A percentile compares a stretch with the other conserved stretches of the same genome.
These are phyloP conservation scores for Daphne laureola DNA, from an alignment of 441 rosid species.

Conservation along the genomic window DNA sequence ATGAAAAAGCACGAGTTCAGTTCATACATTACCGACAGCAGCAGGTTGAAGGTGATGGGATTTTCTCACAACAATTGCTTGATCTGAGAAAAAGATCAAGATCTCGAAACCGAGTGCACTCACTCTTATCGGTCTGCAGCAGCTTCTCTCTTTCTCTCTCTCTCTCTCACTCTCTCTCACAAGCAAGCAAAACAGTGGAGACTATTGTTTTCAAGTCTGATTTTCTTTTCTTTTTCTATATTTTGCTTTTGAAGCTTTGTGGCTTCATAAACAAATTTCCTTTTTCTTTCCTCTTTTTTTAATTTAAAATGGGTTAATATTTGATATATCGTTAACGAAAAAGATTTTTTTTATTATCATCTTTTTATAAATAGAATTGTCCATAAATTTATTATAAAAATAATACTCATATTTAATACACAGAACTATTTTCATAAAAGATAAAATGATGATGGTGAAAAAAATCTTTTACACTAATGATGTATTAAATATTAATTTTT, in stretches of 20 bases:
- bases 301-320: conserved; percentile 8
- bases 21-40: not conserved
- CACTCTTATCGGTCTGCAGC: conserved; percentile 12
- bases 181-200: no score
- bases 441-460: no score
- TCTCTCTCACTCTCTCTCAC: conserved; percentile 16
- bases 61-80: conserved; percentile 27
- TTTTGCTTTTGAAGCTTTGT: conserved; percentile 19
- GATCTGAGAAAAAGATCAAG: conserved; percentile 37
- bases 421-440: no score
- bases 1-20: conserved; percentile 9
- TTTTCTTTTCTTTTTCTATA: conserved; percentile 21
- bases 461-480: no score
- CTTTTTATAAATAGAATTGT: no score
- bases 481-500: no score
- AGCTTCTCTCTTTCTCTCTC: conserved; percentile 12
- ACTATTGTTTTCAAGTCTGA: conserved; percentile 13
- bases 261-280: not conserved
- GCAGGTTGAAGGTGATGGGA: conserved; percentile 15
- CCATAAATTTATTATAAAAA: no score
- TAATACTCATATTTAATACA: no score
- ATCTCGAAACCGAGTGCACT: conserved; percentile 4
- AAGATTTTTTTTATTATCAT: no score
- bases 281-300: conserved; percentile 9
- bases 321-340: no score